phyloP scores from a whole-genome alignment of 1,284 basidiomycete genomes.

The Entoloma clypeatum region DNA sequence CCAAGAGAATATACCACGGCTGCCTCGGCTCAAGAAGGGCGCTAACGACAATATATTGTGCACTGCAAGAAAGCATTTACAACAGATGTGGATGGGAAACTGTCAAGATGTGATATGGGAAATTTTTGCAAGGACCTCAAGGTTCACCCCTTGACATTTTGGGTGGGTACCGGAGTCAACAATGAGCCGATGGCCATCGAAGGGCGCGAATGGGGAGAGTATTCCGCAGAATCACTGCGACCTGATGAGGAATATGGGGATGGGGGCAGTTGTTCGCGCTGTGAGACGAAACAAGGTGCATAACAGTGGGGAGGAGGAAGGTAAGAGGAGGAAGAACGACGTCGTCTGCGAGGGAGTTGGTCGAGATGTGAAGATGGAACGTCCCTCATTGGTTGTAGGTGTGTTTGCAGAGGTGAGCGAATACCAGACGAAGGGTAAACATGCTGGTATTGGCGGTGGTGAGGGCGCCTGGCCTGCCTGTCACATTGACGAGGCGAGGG shows the following conservation, averaged over 20 bases:
- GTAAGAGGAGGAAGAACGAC: slow-evolving; percentile 39
- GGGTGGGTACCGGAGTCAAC: slow-evolving; percentile 37
- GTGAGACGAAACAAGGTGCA: slow-evolving; percentile 32
- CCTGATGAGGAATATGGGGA: slow-evolving; percentile 47
- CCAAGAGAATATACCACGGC: too few relatives aligned
- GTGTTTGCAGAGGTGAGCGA: slow-evolving; percentile 32
- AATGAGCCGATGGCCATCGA: slow-evolving; percentile 50
- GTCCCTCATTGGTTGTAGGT: slow-evolving; percentile 30
- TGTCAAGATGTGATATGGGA: slow-evolving; percentile 11
- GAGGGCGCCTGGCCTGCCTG: slow-evolving; percentile 22
- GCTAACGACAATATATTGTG: too few relatives aligned
- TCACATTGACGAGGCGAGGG: slow-evolving; percentile 19
- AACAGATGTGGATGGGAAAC: too few relatives aligned
- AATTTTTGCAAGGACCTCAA: too few relatives aligned
- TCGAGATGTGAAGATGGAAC: slow-evolving; percentile 28
- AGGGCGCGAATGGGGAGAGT: slow-evolving; percentile 43
- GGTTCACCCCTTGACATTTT: slow-evolving; percentile 31
- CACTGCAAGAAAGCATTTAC: too few relatives aligned
- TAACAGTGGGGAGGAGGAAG: slow-evolving; percentile 29
- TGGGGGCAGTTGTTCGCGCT: slow-evolving; percentile 39
- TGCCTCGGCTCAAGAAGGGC: too few relatives aligned
- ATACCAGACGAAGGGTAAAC: slow-evolving; percentile 30
- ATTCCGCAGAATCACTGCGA: slow-evolving; percentile 42
- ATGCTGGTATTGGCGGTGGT: slow-evolving; percentile 23
- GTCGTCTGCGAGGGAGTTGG: slow-evolving; percentile 43